phyloP scores from a whole-genome alignment of 2,329 filamentous ascomycete species.

The Pseudogymnoascus pannorum region DNA sequence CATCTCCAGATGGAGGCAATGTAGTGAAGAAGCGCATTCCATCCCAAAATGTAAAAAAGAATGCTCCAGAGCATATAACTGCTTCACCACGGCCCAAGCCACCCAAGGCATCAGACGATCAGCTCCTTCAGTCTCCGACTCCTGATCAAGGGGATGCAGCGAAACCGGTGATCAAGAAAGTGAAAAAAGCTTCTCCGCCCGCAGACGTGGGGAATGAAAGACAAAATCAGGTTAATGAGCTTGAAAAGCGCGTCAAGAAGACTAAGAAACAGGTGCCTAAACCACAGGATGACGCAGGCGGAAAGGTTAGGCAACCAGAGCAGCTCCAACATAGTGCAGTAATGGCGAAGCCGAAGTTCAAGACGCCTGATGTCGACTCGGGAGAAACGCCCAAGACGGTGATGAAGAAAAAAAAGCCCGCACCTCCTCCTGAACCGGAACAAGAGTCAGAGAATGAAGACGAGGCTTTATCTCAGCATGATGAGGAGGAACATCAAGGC shows the following conservation, averaged over 20 bases:
- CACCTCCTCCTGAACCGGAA: constrained; percentile 16
- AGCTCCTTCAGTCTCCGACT: not conserved
- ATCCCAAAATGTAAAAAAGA: not conserved
- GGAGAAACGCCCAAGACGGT: constrained; percentile 12
- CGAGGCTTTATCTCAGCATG: not conserved
- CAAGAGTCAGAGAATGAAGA: constrained; percentile 6
- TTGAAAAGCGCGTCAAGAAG: not conserved
- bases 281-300: too few species aligned
- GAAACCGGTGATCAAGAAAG: not conserved
- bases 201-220: not conserved
- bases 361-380: not conserved
- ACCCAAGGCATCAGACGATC: constrained; percentile 15
- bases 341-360: not conserved
- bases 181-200: not conserved
- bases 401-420: constrained; percentile 14
- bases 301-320: too few species aligned
- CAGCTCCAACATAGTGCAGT: too few species aligned
- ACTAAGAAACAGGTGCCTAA: not conserved
- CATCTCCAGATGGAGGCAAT: constrained; percentile 11
- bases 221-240: not conserved
- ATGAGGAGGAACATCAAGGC: not conserved
- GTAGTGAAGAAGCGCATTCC: not conserved
- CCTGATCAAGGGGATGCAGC: not conserved
- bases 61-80: not conserved
- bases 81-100: not conserved